Base-by-base conservation (phyloP, 192 early-diverging fungal genomes). In the Coemansia sp. region DNA sequence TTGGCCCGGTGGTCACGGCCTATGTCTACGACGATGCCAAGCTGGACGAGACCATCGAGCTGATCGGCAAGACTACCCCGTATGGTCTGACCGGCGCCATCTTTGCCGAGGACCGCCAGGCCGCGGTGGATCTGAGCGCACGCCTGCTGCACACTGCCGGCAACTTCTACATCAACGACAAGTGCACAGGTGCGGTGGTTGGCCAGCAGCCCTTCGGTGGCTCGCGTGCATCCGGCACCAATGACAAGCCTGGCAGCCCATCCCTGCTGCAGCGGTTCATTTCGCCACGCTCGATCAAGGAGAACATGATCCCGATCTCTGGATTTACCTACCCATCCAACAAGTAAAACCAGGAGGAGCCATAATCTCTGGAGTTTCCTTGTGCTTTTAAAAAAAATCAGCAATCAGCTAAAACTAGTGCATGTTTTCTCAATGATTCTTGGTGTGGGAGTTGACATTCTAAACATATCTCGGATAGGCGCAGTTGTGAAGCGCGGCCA, bases 111-210 rank as follows among this genome's bases (percentile, higher is more conserved):
- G 91, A 94, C 62, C 87, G 96, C 42, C 65, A 82, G 46, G 89
- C 90, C 2, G 82, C 91, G 49, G 78, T 93, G 31, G 59, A 77
- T 15, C 89, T 85, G 21, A 81, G 82, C 58, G 87, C 90, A 64
- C 72, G 82, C 50, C 82, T 98, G 53, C 84, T 93, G 40, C 80
- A 98, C 77, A 83, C 89, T 33, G 89, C 92, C 5, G 96, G 96
- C 35, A 98, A 98, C 86, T 96, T 98, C 56, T 98, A 98, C 76
- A 87, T 98, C 69, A 98, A 98, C 71, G 96, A 98, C 82, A 98
- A 98, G 77, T 94, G 87, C 65, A 98, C 96, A 40, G 96, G 96
- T 42, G 96, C 94, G 30, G 89, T 96, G 30, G 94, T 96, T 42
- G 94, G 94, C 55, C 96, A 98, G 76, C 96, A 98, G 82, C 89